Base-by-base conservation (phyloP, 208 protist genomes). In the Crithidia thermophila region DNA sequence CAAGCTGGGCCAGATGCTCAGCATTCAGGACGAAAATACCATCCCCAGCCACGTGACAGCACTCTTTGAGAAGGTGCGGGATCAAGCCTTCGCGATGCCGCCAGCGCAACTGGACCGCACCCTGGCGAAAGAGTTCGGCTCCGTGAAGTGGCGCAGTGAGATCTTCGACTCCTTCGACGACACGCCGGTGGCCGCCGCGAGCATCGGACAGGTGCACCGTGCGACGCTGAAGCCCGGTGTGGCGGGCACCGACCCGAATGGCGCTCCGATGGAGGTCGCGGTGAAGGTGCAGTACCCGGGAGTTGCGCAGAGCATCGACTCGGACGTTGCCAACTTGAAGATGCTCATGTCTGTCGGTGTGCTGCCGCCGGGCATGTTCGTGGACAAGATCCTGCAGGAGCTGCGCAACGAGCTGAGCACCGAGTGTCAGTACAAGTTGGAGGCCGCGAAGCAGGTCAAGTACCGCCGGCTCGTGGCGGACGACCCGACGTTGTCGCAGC, bases 1-100 rank as follows among this genome's bases (percentile, higher is more conserved):
- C 55, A 99, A 99, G 67, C 83, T 99, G n/a, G 98, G 97, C 1
- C 98, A 99, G 84, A 96, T 99, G 73, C 75, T 98, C 7, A 96
- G 85, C 67, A 97, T 98, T 62, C 94, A 97, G 63, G 89, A 98
- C 59, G 76, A 62, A 16, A 67, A 59, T 37, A 88, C 89, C 10
- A 65, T 98, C 18, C 88, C 94, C 13, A 66, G 86, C 14, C 81
- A 91, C 43, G 64, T 97, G 28, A 83, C 84, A 39, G 69, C 80
- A 21, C 31, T 92, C 14, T 96, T 98, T 52, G 84, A 87, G 59
- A 57, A 72, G 30, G 91, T 97, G 42, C 84, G 93, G 9, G 88
- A 98, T 42, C 75, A 82, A 42, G 91, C 94, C 36, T 89, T 94
- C 43, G 82, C 88, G 23, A 97, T 98, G 91, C 88, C 91, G 27